These are phyloP conservation scores for Collybiopsis luxurians DNA, from an alignment of 768 basidiomycete genomes.

Conservation along the genomic window DNA sequence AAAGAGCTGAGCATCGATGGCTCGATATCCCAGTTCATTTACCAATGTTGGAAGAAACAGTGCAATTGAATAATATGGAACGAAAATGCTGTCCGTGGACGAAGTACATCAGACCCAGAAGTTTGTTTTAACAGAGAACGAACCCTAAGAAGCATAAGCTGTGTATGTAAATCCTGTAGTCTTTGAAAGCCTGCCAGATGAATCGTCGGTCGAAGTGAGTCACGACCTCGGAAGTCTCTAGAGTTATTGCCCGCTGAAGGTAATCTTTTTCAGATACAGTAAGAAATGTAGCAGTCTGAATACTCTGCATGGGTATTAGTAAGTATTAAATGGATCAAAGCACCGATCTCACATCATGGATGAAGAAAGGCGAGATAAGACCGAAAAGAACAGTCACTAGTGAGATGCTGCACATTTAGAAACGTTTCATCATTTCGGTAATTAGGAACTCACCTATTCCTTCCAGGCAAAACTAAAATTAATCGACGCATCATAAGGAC, in stretches of 20 bases:
- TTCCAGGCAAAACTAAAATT: slow-evolving; percentile 48
- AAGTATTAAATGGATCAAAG: neutral
- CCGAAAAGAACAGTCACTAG: slow-evolving; percentile 38
- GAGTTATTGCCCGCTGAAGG: slow-evolving; percentile 39
- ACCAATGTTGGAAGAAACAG: slow-evolving; percentile 53
- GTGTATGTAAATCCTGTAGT: slow-evolving; percentile 43
- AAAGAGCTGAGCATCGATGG: slow-evolving; percentile 49
- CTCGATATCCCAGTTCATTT: slow-evolving; percentile 43
- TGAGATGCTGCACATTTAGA: neutral
- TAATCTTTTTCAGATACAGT: slow-evolving; percentile 38
- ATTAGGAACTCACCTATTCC: slow-evolving; percentile 31
- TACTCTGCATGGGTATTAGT: slow-evolving; percentile 14
- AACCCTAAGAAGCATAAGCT: slow-evolving; percentile 42
- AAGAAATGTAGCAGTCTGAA: slow-evolving; percentile 54
- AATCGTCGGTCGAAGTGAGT: slow-evolving; percentile 44
- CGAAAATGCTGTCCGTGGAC: slow-evolving; percentile 28
- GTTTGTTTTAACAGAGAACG: neutral
- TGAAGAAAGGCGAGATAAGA: slow-evolving; percentile 38
- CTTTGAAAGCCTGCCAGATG: slow-evolving; percentile 45
- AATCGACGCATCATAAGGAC: neutral
- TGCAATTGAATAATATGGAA: slow-evolving; percentile 23
- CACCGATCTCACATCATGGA: slow-evolving; percentile 30
- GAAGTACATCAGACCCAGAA: too few species aligned
- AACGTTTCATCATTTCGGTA: too few species aligned
- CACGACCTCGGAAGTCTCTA: slow-evolving; percentile 41